Base-by-base conservation (phyloP, 768 basidiomycete genomes). In the Amyloporia xantha region DNA sequence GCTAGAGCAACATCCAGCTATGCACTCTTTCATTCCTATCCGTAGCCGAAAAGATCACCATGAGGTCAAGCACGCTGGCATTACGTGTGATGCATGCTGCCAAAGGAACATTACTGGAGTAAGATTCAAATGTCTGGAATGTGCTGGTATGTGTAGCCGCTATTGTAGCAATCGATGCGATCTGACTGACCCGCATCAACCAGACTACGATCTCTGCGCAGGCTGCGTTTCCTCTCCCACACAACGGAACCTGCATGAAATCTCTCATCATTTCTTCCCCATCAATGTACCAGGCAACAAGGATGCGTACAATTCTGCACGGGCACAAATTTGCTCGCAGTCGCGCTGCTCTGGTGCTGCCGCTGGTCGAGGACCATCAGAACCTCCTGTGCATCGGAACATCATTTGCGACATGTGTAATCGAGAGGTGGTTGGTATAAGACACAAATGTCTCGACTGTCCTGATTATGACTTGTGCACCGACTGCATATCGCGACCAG, bases 391-490 rank as follows among this genome's bases (percentile, higher is more conserved):
- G 10, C 86, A 89, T 61, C 60, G 44, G 26, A 75, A 75, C 24
- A 67, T 88, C n/a, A 40, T 71, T 7, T 93, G 90, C 62, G 85
- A 92, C 62, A 57, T 56, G 13, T 93, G 90, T 63, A 54, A 72
- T 4, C 55, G 65, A 19, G 73, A 65, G 3, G 71, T 91, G 33
- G 67, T 75, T 48, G 90, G 89, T 10, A 61, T 80, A 47, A 73
- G 91, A 38, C 82, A 88, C 63, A 92, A 91, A 64, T 92, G 90
- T 58, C 65, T 88, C 19, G 84, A 88, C 55, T 91, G 89, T 62
- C 70, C 74, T 41, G 73, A 62, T 44, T 62, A 55, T 47, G 59
- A 60, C 39, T 36, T 62, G 24, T 62, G 61, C 46, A 51, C 38
- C n/a, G 13, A 40, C 4, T 62, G 61, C 44, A 25, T 55, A 2